A percentile compares a stretch with the other conserved stretches of the same genome.
Conservation (phyloP, 2,329 filamentous ascomycete genomes). For the Nigrospora sphaerica region DNA sequence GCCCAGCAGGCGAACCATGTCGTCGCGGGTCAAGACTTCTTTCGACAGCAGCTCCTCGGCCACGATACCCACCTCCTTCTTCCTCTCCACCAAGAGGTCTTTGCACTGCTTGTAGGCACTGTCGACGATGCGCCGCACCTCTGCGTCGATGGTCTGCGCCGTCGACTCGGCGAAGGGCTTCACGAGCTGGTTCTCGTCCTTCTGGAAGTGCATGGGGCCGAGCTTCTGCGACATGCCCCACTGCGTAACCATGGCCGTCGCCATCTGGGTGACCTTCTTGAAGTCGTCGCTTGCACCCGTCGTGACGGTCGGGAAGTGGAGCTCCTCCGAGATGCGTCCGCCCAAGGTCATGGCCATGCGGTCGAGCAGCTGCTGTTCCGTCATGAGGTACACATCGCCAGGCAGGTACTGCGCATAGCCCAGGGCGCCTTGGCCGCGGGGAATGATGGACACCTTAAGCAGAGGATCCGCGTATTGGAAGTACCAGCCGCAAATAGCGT, state of each 20-base stretch:
- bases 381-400: conserved; percentile 92
- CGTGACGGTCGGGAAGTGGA: conserved; percentile 95
- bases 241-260: conserved; percentile 96
- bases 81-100: conserved; percentile 76
- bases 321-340: conserved; percentile 88
- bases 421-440: conserved; percentile 84
- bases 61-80: conserved; percentile 78
- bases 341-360: conserved; percentile 99
- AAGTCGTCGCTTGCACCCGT: conserved; percentile 95
- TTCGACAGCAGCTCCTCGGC: conserved; percentile 90
- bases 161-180: conserved; percentile 97
- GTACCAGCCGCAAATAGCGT: conserved; percentile 98
- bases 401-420: conserved; percentile 98
- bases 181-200: conserved; percentile 71
- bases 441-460: conserved; percentile 97
- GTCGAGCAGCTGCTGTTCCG: conserved; percentile 91
- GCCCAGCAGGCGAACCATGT: conserved; percentile 84
- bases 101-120: conserved; percentile 89
- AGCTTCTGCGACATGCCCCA: conserved; percentile 98
- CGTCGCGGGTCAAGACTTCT: conserved; percentile 85
- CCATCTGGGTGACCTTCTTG: conserved; percentile 95
- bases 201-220: conserved; percentile 85
- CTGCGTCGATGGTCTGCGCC: conserved; percentile 82
- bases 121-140: conserved; percentile 87
- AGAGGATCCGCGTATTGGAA: conserved; percentile 94